phyloP scores from a whole-genome alignment of 495 filamentous ascomycete species.

The Monascus purpureus region DNA sequence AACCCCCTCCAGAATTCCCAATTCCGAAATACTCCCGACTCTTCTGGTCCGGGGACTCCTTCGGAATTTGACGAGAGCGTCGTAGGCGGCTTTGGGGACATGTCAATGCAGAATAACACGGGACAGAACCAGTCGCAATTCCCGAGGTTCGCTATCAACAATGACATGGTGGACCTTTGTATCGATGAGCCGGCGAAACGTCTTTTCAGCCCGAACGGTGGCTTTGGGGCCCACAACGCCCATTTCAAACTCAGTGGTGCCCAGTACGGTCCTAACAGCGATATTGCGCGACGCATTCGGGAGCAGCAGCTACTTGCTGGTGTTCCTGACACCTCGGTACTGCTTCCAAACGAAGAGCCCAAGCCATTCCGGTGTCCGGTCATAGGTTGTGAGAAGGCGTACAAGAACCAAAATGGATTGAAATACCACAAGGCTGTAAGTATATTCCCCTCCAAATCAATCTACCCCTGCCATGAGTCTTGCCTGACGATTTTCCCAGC shows the following conservation, averaged over 20 bases:
- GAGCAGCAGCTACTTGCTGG: slow-evolving; percentile 62
- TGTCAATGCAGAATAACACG: slow-evolving; percentile 44
- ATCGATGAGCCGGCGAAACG: slow-evolving; percentile 95
- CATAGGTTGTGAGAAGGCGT: slow-evolving; percentile 97
- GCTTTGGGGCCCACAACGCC: slow-evolving; percentile 52
- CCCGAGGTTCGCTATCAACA: slow-evolving; percentile 27
- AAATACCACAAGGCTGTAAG: slow-evolving; percentile 70
- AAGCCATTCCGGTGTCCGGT: slow-evolving; percentile 97
- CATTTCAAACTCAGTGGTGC: slow-evolving; percentile 58
- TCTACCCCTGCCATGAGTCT: slow-evolving; percentile 1
- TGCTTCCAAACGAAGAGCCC: slow-evolving; percentile 52
- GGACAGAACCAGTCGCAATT: slow-evolving; percentile 40
- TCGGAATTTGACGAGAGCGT: slow-evolving; percentile 49
- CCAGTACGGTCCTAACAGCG: slow-evolving; percentile 60
- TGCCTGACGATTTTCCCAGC: slow-evolving; percentile 38
- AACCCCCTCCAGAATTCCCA: slow-evolving; percentile 48
- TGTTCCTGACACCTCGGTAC: slow-evolving; percentile 39
- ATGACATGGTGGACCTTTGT: slow-evolving; percentile 55
- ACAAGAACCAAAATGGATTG: slow-evolving; percentile 98
- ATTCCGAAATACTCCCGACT: slow-evolving; percentile 56
- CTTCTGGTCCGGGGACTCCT: slow-evolving; percentile 61
- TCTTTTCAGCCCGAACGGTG: slow-evolving; percentile 73
- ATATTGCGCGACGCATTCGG: slow-evolving; percentile 52
- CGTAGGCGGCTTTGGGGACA: slow-evolving; percentile 33
- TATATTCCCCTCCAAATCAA: slow-evolving; percentile 6